These are phyloP conservation scores for Salvia splendens DNA, from an alignment of 257 asterid genomes.

Conservation along the genomic window DNA sequence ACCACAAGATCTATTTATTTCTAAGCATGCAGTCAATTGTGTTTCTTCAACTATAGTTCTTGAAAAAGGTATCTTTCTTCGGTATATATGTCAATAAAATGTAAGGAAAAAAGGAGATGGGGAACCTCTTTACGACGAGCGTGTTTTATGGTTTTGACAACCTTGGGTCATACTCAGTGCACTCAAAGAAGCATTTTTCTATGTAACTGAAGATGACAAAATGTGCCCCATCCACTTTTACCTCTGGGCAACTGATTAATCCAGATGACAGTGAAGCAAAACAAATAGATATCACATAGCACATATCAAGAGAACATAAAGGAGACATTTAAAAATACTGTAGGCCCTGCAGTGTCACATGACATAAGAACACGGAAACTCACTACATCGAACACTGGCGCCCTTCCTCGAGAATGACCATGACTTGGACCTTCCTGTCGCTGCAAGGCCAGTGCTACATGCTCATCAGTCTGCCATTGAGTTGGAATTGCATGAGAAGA, in stretches of 20 bases:
- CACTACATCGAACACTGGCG: constrained; percentile 46
- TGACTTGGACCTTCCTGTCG: constrained; percentile 47
- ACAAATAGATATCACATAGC: constrained; percentile 10
- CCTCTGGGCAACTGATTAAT: constrained; percentile 10
- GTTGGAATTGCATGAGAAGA: constrained; percentile 24
- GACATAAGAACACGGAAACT: constrained; percentile 33
- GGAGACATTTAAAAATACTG: constrained; percentile 9
- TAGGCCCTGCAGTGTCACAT: constrained; percentile 5
- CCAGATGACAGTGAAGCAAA: background rate
- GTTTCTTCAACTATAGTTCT: background rate
- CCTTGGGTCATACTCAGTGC: background rate
- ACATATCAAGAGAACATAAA: background rate
- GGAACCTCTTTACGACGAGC: background rate
- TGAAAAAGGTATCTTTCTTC: background rate
- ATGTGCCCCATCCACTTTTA: background rate
- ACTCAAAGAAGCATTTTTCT: constrained; percentile 7
- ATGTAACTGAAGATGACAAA: background rate
- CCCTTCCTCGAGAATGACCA: constrained; percentile 44
- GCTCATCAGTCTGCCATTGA: constrained; percentile 58
- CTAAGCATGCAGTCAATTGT: background rate
- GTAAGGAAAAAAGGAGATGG: background rate
- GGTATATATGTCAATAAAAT: background rate
- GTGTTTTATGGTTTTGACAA: background rate
- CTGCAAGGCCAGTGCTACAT: constrained; percentile 55
- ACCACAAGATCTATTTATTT: background rate